phyloP scores from a whole-genome alignment of 164 flowering plant genomes.

The Houttuynia cordata region DNA sequence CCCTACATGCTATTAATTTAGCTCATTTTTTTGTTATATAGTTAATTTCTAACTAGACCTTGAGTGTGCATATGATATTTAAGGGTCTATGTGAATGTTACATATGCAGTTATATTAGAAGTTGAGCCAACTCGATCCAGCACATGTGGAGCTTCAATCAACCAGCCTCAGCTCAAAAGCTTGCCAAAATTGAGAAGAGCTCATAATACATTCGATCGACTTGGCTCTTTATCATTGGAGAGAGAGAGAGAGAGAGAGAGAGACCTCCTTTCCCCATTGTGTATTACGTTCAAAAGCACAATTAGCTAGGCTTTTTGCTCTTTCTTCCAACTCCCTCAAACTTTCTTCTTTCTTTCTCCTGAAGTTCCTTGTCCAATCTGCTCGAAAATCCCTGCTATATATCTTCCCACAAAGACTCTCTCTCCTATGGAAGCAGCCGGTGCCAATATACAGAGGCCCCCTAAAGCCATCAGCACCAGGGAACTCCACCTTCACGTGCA shows the following conservation, averaged over 20 bases:
- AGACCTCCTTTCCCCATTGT: constrained; percentile 31
- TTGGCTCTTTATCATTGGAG: background rate
- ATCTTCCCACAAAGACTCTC: constrained; percentile 18
- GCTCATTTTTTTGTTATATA: no score
- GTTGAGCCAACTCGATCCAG: background rate
- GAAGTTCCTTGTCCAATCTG: constrained; percentile 6
- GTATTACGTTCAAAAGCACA: constrained; percentile 21
- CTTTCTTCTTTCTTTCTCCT: constrained; percentile 5
- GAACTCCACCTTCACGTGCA: constrained; percentile 11
- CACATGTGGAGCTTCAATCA: background rate
- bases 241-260: constrained; percentile 13
- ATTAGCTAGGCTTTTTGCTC: constrained; percentile 18
- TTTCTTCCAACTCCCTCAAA: constrained; percentile 13
- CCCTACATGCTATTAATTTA: no score
- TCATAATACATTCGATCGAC: no score
- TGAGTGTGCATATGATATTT: no score
- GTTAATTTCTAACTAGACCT: no score
- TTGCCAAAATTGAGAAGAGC: background rate
- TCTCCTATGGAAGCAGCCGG: constrained; percentile 35
- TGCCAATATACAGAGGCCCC: constrained; percentile 25
- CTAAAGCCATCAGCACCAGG: constrained; percentile 21
- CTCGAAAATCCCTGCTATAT: constrained; percentile 8
- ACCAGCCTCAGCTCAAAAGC: background rate
- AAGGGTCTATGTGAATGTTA: no score
- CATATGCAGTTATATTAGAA: no score